Base-by-base conservation (phyloP, 1,139 yeast species). In the Saccharomycopsis phalli region DNA sequence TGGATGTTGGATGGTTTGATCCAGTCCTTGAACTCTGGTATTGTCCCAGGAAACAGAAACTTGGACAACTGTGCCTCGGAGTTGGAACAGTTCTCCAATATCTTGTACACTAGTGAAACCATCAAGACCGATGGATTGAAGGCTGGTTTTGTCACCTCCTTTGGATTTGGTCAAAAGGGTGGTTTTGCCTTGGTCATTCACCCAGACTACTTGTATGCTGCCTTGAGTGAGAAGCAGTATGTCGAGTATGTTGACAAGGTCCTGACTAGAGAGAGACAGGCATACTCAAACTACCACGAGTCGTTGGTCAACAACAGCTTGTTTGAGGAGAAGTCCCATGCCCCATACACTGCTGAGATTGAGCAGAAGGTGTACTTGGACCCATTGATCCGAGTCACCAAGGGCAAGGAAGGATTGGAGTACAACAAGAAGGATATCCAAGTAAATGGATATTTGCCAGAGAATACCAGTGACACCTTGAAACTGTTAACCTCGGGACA, bases 1-100 rank as follows among this genome's bases (percentile, higher is more conserved):
- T 91, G 98, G 98, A 91, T 93, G 98, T 71, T 91, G 74, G 93
- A 91, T 65, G 99, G 99, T 66, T 95, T 88, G 48, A 70, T 91
- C 53, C 99, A 91, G 71, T 81, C 88, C 52, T 71, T 91, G 62
- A 81, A 84, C 67, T 63, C 84, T 56, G 98, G 98, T 65, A 60
- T 88, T 56, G 95, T 91, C 55, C 99, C 99, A 53, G 99, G 99
- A 65, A 91, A 91, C 74, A 79, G 96, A 66, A 93, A 93, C 59
- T 98, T 98, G 46, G 99, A 91, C 65, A 91, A 93, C 61, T 77
- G 91, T 56, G 99, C 91, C 64, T 69, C 78, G 57, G 61, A 70
- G 30, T 71, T 91, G 62, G 86, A 86, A 66, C 74, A 83, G 57
- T 88, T 66, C 59, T 94, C 87, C 55, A 79, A 82, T 61, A 86